Percentiles rank a stretch among this genome's conserved stretches.
These are phyloP conservation scores for Dactylellina drechsleri DNA, from an alignment of 2,329 filamentous ascomycete species.

Conservation along the genomic window DNA sequence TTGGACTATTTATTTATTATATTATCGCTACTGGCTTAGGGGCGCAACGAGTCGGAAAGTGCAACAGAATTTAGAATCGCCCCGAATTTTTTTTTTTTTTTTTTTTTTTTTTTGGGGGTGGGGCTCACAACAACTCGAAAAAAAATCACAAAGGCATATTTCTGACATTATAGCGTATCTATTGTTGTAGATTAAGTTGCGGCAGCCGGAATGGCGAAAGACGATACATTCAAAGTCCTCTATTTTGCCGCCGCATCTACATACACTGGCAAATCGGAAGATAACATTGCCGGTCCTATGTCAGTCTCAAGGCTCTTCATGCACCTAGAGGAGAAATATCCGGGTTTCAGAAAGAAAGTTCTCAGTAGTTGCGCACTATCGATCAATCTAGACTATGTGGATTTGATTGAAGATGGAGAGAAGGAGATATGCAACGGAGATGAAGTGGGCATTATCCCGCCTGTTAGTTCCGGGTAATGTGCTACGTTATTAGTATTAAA, in stretches of 20 bases:
- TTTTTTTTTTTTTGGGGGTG: too few species aligned
- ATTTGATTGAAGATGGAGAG: conserved; percentile 67
- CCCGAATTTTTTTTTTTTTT: too few species aligned
- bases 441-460: conserved; percentile 87
- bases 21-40: too few species aligned
- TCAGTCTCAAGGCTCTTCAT: conserved; percentile 72
- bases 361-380: conserved; percentile 79
- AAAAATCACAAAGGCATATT: too few species aligned
- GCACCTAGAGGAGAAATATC: conserved; percentile 75
- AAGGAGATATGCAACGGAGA: conserved; percentile 75
- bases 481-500: not conserved
- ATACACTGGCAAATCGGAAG: conserved; percentile 74
- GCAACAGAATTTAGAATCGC: too few species aligned
- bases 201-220: conserved; percentile 59
- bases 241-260: conserved; percentile 82
- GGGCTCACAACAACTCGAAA: too few species aligned
- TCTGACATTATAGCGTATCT: not conserved
- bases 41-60: too few species aligned
- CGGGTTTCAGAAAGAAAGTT: conserved; percentile 75
- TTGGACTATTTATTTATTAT: too few species aligned
- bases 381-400: conserved; percentile 82
- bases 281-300: conserved; percentile 74
- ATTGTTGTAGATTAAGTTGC: not conserved
- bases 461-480: conserved; percentile 81
- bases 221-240: conserved; percentile 74